Conservation (phyloP, 768 basidiomycete genomes). For the Punctularia strigosozonata region DNA sequence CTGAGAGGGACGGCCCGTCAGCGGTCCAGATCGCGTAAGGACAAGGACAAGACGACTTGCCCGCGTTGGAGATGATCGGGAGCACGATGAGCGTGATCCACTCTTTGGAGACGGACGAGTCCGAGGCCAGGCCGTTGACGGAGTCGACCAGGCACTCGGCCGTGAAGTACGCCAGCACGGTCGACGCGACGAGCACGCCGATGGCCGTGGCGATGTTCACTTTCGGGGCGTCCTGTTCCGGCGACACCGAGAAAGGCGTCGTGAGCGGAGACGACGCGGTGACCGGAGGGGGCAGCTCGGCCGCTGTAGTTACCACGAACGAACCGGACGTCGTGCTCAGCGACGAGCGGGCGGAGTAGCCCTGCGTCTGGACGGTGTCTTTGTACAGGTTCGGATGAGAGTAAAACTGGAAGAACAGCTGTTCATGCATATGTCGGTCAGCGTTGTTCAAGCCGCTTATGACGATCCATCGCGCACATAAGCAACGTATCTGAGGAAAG, state of each 20-base stretch:
- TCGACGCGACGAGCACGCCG: conserved; percentile 19
- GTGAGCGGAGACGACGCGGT: no score
- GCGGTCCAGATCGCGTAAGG: no score
- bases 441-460: background rate
- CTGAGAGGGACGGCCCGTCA: no score
- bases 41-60: no score
- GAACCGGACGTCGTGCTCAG: no score
- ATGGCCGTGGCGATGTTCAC: conserved; percentile 25
- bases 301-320: no score
- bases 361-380: conserved; percentile 4
- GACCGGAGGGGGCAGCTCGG: no score
- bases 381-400: conserved; percentile 34
- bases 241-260: no score
- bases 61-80: conserved; percentile 11
- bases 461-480: conserved; percentile 15
- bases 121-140: conserved; percentile 26
- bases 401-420: conserved; percentile 44
- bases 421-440: conserved; percentile 8
- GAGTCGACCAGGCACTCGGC: conserved; percentile 30
- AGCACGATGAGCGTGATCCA: conserved; percentile 35
- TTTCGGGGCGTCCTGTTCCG: conserved; percentile 20
- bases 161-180: conserved; percentile 28
- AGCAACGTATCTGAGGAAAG: conserved; percentile 15
- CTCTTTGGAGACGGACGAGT: conserved; percentile 28
- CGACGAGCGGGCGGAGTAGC: conserved; percentile 6